A percentile compares a stretch with the other conserved stretches of the same genome.
These are phyloP conservation scores for Gossypium rotundifolium DNA, from an alignment of 345 rosid genomes.

Conservation along the genomic window DNA sequence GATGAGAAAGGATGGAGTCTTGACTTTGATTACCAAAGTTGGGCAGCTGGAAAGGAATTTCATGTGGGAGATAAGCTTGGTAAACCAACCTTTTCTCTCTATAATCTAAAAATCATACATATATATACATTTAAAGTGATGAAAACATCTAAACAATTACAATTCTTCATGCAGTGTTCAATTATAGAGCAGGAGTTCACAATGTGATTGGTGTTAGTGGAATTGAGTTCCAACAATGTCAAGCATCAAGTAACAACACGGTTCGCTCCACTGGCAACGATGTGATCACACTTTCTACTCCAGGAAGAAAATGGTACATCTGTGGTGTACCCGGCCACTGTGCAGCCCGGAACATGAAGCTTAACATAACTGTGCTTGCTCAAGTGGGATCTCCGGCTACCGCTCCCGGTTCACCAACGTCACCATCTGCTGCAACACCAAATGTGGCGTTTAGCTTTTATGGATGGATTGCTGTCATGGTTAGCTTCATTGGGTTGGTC, in stretches of 20 bases:
- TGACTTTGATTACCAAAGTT: slow-evolving; percentile 27
- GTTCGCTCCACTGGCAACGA: slow-evolving; percentile 18
- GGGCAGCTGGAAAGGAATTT: slow-evolving; percentile 32
- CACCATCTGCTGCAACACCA: background rate
- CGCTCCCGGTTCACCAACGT: background rate
- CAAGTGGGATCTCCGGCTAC: slow-evolving; percentile 4
- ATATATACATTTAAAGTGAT: background rate
- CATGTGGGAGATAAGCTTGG: slow-evolving; percentile 32
- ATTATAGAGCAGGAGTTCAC: slow-evolving; percentile 13
- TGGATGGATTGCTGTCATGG: slow-evolving; percentile 12
- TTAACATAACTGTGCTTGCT: slow-evolving; percentile 20
- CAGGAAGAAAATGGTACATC: slow-evolving; percentile 31
- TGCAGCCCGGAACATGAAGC: slow-evolving; percentile 23
- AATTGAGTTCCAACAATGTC: slow-evolving; percentile 19
- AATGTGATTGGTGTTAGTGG: slow-evolving; percentile 24
- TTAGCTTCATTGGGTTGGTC: slow-evolving; percentile 13
- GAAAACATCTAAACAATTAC: background rate
- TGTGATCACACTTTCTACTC: slow-evolving; percentile 15
- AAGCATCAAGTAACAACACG: background rate
- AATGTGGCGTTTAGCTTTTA: background rate
- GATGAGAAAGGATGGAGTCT: slow-evolving; percentile 38
- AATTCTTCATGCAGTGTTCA: slow-evolving; percentile 10
- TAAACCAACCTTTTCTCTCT: background rate
- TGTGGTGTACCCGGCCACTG: slow-evolving; percentile 27
- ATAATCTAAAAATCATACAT: background rate